Conservation (phyloP, 805 yeast species). For the Kodamaea fukazawae region DNA sequence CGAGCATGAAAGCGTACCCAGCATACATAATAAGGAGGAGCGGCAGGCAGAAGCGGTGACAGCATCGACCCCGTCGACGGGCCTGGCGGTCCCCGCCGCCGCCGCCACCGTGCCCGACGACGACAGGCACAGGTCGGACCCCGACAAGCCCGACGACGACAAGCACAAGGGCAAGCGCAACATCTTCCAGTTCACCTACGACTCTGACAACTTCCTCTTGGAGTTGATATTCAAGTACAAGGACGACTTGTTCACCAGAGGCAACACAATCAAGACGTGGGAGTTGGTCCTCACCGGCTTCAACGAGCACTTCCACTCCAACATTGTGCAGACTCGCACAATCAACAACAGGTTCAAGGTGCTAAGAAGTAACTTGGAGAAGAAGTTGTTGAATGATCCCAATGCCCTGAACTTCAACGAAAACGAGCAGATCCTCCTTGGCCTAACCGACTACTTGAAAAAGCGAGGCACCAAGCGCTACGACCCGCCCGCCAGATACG, state of each 20-base stretch:
- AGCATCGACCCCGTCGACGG: too few relatives aligned
- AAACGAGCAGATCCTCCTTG: slow-evolving; percentile 22
- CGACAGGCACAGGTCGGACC: neutral
- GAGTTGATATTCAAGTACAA: slow-evolving; percentile 17
- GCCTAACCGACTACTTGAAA: slow-evolving; percentile 16
- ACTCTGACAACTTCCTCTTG: slow-evolving; percentile 21
- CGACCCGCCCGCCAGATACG: too few relatives aligned
- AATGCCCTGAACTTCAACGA: slow-evolving; percentile 16
- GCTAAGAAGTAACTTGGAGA: slow-evolving; percentile 20
- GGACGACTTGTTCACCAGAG: slow-evolving; percentile 25
- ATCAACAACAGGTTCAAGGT: slow-evolving; percentile 24
- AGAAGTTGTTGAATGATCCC: slow-evolving; percentile 13
- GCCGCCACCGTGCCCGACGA: neutral
- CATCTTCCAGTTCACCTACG: slow-evolving; percentile 25
- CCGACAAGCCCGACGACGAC: neutral
- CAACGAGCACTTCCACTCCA: slow-evolving; percentile 16
- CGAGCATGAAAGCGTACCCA: too few relatives aligned
- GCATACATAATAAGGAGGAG: too few relatives aligned
- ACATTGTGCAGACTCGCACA: slow-evolving; percentile 24
- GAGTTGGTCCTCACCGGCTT: slow-evolving; percentile 20
- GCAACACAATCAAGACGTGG: slow-evolving; percentile 28
- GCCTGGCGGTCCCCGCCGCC: too few relatives aligned
- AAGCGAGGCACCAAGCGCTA: slow-evolving; percentile 1
- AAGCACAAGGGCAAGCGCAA: slow-evolving; percentile 2
- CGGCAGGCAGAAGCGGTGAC: too few relatives aligned